Evolutionary conservation across 257 asterid genomes (phyloP), one percentile per base, ranked within the genome.

Genomic region (Misopates orontium): DNA sequence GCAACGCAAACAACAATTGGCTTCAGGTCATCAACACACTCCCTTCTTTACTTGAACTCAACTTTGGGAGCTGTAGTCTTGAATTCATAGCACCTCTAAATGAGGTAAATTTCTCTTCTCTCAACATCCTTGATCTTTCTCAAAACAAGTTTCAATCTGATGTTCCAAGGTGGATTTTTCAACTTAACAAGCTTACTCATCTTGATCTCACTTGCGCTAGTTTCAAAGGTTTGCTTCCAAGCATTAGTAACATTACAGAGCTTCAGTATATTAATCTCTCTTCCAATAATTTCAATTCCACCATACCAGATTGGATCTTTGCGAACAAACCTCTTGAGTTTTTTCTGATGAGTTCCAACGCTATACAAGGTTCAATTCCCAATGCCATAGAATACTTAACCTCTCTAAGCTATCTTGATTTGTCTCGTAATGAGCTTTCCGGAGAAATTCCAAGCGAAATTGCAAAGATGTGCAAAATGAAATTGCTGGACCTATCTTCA

Each of bases 261-360:
- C 61, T 56, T 47, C 72, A 59, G 28, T 7, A 56, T 61, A n/a
- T 68, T 18, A 41, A 31, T 12, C 32, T 68, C 16, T 23, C 66
- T 36, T 0, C 0, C 8, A 68, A 68, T 48, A 1, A 5, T 45
- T 56, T 68, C 6, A 48, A 68, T 28, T 68, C 72, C 21, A 64
- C 72, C 39, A 64, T 64, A 11, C 70, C 70, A 22, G 40, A 52
- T 32, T 64, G 70, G n/a, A 59, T 64, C 52, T 64, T 51, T 13
- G 23, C 31, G 0, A 24, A 41, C 14, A 31, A 17, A 10, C 36
- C 24, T 51, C 72, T 68, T 57, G 57, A 66, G 71, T 15, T 1
- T 66, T 21, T 53, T n/a, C 1, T 1, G 13, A 12, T 42, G 10
- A 4, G 53, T 3, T 1, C 1, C 0, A 66, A 21, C 5, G 19